Base-by-base conservation (phyloP, 352 stramenopile species). In the Globisporangium sylvaticum region DNA sequence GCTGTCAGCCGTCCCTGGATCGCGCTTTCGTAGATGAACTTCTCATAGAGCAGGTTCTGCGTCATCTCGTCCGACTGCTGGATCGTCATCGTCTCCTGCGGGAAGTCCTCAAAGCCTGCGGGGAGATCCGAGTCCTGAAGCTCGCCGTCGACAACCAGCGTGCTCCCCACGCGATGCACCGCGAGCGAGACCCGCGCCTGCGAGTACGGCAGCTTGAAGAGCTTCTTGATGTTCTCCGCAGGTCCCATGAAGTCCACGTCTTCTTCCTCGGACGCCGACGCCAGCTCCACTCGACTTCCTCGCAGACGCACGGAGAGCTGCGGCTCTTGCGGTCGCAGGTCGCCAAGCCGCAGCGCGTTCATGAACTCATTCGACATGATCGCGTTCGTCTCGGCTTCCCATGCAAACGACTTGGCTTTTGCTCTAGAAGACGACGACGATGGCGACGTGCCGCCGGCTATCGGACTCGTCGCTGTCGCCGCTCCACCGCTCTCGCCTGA, bases 171-270 rank as follows among this genome's bases (percentile, higher is more conserved):
- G 29, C 84, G 81, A 68, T 95, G 88, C 29, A 95, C 84, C 0
- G 86, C 88, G 8, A 95, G 75, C 5, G 88, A 95, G n/a, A 95
- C 86, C 42, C 76, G 69, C 1, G 74, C 84, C 34, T 88, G 80
- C 10, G 88, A 94, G 69, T 95, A 95, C 37, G 88, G 85, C 60
- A 95, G 67, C 69, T 95, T 95, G 67, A 95, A 95, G 2, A 95
- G 77, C 42, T 81, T 84, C 69, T 95, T 95, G 63, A 95, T 93
- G 62, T 92, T 92, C 68, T 95, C 88, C 0, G 88, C 88, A 0
- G 88, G 88, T 0, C 88, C 88, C 39, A 95, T 62, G 56, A 93
- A 95, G 59, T 95, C 81, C 58, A 94, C 82, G 0, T 83, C 58
- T 15, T 92, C 76, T 20, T 92, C 84, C 24, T 92, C 81, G 1